Base-by-base conservation (phyloP, 441 rosid genomes). In the Manihot esculenta region DNA sequence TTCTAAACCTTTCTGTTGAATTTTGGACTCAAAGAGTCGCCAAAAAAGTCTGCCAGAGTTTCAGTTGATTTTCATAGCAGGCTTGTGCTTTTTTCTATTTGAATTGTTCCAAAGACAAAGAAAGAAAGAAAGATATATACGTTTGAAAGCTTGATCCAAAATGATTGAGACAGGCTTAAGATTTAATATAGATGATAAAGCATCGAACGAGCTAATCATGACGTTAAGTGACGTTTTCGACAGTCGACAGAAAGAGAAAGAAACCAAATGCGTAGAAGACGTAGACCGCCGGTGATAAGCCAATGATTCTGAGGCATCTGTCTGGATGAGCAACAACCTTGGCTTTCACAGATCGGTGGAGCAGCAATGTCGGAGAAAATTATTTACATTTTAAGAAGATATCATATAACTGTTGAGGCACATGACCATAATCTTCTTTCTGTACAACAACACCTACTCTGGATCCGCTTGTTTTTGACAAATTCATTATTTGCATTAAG, bases 301-400 rank as follows among this genome's bases (percentile, higher is more conserved):
- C 41, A 65, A 26, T 64, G 38, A 48, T 48, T 9, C 13, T 2
- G 41, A 35, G 3, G 23, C 12, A 44, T 33, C 10, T 15, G 33
- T 10, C 48, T 6, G 41, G 33, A 4, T 62, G 41, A n/a, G n/a
- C 0, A 11, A 18, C 23, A 3, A 20, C 20, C 15, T 15, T 71
- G 77, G 66, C 66, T 68, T 60, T 77, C 83, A 57, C 18, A 50
- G 17, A 78, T 20, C 47, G 71, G 77, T 49, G 62, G 58, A 8
- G 48, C 55, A 58, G 18, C 20, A 67, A 59, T 38, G 63, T 17
- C 45, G 30, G 7, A 42, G 6, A 1, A 18, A 54, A 56, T 66
- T 62, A 23, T 55, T 1, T 57, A 69, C 77, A 47, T 68, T 45
- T 59, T 35, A 6, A 58, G 48, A 44, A 9, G 0, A 56, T 38